A percentile compares a stretch with the other conserved stretches of the same genome.
phyloP scores from a whole-genome alignment of 192 early-diverging fungal species.

The Backusella circina region DNA sequence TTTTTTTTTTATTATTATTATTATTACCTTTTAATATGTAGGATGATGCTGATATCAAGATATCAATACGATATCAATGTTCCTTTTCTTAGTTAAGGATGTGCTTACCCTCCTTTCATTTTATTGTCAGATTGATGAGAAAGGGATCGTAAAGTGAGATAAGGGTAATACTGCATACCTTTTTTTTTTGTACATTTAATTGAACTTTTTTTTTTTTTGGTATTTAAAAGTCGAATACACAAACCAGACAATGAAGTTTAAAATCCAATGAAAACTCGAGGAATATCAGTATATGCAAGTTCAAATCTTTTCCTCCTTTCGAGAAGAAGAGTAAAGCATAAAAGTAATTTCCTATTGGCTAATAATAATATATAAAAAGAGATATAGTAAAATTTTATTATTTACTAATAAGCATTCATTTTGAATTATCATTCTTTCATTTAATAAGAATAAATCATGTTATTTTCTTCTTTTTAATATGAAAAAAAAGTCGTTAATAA shows the following conservation, averaged over 20 bases:
- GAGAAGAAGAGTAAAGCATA: background rate
- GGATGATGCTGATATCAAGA: too few relatives aligned
- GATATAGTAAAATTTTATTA: background rate
- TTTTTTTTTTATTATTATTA: background rate
- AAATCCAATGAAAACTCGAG: background rate
- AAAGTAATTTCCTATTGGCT: background rate
- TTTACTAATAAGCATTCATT: background rate
- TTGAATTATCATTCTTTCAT: background rate
- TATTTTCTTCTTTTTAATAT: background rate
- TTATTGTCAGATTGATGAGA: background rate
- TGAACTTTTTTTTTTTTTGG: too few relatives aligned
- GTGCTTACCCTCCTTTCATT: background rate
- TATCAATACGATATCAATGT: too few relatives aligned
- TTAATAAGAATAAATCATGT: background rate
- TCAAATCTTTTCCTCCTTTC: background rate
- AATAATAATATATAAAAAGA: background rate
- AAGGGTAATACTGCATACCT: too few relatives aligned
- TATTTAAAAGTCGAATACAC: too few relatives aligned
- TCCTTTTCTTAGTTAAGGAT: too few relatives aligned
- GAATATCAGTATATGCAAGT: background rate
- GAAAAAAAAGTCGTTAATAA: background rate
- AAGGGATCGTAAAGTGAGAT: background rate
- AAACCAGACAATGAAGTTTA: background rate
- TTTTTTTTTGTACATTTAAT: too few relatives aligned
- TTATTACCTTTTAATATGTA: background rate